Conservation (phyloP, 2,329 filamentous ascomycete genomes). For the Colletotrichum tofieldiae region DNA sequence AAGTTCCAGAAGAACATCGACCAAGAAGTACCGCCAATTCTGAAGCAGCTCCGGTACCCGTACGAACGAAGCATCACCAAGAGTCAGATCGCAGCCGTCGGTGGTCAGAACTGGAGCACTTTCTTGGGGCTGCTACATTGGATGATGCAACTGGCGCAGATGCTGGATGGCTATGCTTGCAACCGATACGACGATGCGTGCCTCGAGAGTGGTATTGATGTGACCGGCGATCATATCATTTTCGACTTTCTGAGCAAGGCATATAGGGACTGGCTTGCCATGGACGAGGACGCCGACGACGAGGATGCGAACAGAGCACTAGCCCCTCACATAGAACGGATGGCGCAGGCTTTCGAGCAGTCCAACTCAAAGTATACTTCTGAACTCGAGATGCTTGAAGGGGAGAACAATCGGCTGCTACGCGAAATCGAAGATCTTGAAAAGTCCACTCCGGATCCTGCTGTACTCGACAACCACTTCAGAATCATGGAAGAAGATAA, state of each 20-base stretch:
- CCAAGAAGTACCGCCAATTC: conserved; percentile 90
- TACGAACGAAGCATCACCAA: conserved; percentile 97
- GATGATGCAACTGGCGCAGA: conserved; percentile 98
- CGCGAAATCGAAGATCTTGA: conserved; percentile 93
- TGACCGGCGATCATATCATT: conserved; percentile 91
- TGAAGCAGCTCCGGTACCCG: conserved; percentile 95
- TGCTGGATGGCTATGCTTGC: conserved; percentile 86
- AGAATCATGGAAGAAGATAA: conserved; percentile 96
- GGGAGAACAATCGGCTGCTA: conserved; percentile 83
- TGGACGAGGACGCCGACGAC: conserved; percentile 90
- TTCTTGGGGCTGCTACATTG: conserved; percentile 96
- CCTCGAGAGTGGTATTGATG: conserved; percentile 88
- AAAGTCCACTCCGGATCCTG: conserved; percentile 87
- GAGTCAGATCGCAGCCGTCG: conserved; percentile 93
- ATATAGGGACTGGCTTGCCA: conserved; percentile 93
- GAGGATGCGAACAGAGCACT: conserved; percentile 86
- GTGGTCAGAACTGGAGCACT: conserved; percentile 96
- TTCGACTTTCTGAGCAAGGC: conserved; percentile 92
- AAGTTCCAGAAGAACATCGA: conserved; percentile 96
- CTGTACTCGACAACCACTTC: conserved; percentile 89
- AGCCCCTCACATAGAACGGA: conserved; percentile 86
- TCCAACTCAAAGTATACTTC: conserved; percentile 88
- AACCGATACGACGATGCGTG: conserved; percentile 93
- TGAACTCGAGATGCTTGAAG: conserved; percentile 88
- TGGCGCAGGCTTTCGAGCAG: conserved; percentile 89